Base-by-base conservation (phyloP, 2,329 filamentous ascomycete species). In the Coniella lustricola region DNA sequence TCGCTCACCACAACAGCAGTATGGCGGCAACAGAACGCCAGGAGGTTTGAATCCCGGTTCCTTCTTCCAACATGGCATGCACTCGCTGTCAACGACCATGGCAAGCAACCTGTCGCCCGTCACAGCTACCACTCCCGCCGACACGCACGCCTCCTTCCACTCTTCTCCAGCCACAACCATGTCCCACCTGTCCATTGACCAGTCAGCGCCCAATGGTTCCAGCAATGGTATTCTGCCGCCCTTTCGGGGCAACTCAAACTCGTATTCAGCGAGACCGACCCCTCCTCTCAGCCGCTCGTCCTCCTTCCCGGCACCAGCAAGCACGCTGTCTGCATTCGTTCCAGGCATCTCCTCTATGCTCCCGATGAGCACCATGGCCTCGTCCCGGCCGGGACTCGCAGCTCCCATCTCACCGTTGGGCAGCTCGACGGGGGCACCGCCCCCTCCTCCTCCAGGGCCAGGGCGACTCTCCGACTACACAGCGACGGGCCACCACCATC, bases 301-400 rank as follows among this genome's bases (percentile, higher is more conserved):
- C 22, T 48, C 51, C 22, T 53, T 53, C 37, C 43, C 44, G 16
- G 46, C 44, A n/a, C 48, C 51, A 4, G 35, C 48, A 17, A 46
- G 51, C 31, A 50, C 51, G 12, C 43, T 53, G 25, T 45, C 44
- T 4, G 35, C 48, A 25, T 53, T 50, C 44, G 51, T 53, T 38
- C 51, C 51, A 22, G 51, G 51, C 3, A 53, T 53, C 41, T 53
- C 51, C 7, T 53, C 51, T 32, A 53, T 53, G 48, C 36, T 52
- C 17, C 47, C 50, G 13, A 52, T 50, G 36, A 44, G 44, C 34
- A 48, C 48, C n/a, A 44, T 50, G 17, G 29, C 43, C 17, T 44
- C 51, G 12, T 48, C 51, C 8, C 50, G 50, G 13, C 47, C 50
- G 14, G 48, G 44, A 37, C 69, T 84, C 57, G 83, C 81, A 49